A percentile compares a stretch with the other conserved stretches of the same genome.
Conservation (phyloP, 2,329 filamentous ascomycete species). For the Diaporthe ampelina region DNA sequence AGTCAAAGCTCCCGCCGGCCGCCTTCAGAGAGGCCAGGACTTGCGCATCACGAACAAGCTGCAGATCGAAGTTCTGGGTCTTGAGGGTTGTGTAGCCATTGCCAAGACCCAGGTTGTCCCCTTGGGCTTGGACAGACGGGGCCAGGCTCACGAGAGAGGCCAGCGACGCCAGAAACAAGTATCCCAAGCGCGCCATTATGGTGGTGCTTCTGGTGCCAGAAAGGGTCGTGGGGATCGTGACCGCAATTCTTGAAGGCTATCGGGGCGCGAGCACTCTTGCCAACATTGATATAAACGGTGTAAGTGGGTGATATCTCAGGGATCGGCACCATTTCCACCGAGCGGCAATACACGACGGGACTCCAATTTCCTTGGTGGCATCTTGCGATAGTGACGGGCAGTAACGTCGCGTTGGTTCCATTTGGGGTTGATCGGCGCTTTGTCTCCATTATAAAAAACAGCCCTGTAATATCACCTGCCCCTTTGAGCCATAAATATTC, state of each 20-base stretch:
- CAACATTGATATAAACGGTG: not conserved
- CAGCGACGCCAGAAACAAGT: slow-evolving; percentile 13
- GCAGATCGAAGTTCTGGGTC: slow-evolving; percentile 58
- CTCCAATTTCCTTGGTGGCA: slow-evolving; percentile 29
- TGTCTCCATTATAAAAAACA: slow-evolving; percentile 13
- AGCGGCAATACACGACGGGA: slow-evolving; percentile 27
- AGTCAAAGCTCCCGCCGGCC: slow-evolving; percentile 61
- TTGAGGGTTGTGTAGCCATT: slow-evolving; percentile 57
- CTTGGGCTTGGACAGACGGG: slow-evolving; percentile 29
- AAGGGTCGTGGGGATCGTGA: not conserved
- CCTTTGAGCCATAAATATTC: not conserved
- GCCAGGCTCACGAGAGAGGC: slow-evolving; percentile 14
- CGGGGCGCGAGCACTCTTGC: not conserved
- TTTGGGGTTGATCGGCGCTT: slow-evolving; percentile 23
- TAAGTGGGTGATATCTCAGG: not conserved
- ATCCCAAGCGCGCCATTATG: slow-evolving; percentile 10
- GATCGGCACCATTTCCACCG: slow-evolving; percentile 36
- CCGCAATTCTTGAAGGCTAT: not conserved
- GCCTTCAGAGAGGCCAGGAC: slow-evolving; percentile 63
- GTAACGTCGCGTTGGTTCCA: slow-evolving; percentile 25
- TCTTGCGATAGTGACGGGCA: slow-evolving; percentile 26
- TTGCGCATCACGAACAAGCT: slow-evolving; percentile 60
- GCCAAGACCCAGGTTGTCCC: slow-evolving; percentile 55
- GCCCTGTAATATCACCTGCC: slow-evolving; percentile 28
- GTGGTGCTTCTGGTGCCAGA: not conserved